Evolutionary conservation across 1,284 basidiomycete species (phyloP), one percentile per base, ranked within the genome.

Genomic region (Ceratobasidium sp.): DNA sequence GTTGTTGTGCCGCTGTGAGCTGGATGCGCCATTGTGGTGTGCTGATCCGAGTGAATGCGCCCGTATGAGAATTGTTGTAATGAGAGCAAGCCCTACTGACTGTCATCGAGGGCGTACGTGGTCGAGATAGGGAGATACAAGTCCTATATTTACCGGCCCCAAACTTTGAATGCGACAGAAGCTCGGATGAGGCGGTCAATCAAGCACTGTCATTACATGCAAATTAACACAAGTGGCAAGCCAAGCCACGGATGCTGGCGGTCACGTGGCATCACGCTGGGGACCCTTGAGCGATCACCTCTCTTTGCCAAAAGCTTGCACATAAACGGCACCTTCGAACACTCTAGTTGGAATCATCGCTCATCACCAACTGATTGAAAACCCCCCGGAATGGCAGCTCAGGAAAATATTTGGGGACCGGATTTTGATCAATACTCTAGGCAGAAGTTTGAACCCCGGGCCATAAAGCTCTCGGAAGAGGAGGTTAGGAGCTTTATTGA

Each of bases 161-260:
- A 23, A 46, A 60, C 71, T 60, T 60, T 65, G 60, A 64, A 52
- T 60, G 70, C 71, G 71, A 64, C 65, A 60, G 71, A 74, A 74
- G 46, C 60, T 74, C 71, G 71, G 41, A 23, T 57, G 70, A 73
- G 70, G 55, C 50, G 20, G 10, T n/a, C 16, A 41, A 30, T 3
- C 70, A 16, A 55, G n/a, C 52, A 54, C 20, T 23, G n/a, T 5
- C 5, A 54, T 16, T 54, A n/a, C 20, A 54, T 54, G 7, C 16
- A n/a, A n/a, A n/a, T n/a, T n/a, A n/a, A n/a, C n/a, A n/a, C n/a
- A n/a, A n/a, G 7, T 18, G 46, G 46, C 46, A 8, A 7, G 46
- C 18, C 46, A 18, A 48, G 46, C n/a, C n/a, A n/a, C n/a, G n/a
- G n/a, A n/a, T 48, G 46, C 46, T 18, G 46, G 46, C 8, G 46